Evolutionary conservation across 2,329 filamentous ascomycete genomes (phyloP), one percentile per base, ranked within the genome.

Genomic region (Elsinoe fawcettii): DNA sequence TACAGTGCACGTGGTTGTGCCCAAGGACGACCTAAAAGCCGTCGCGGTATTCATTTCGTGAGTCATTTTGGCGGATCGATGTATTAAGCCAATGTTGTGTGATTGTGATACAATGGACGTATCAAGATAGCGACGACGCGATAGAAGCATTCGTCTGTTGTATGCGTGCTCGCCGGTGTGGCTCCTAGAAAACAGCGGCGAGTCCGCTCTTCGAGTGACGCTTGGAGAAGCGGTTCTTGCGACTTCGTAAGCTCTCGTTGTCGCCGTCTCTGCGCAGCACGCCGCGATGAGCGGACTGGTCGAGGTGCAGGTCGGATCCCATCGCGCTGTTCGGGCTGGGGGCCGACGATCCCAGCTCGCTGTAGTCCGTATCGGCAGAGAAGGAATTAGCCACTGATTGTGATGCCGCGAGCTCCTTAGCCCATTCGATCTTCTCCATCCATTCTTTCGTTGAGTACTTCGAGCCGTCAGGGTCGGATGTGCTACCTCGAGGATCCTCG

Each of bases 161-260:
- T 9, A 39, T 36, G 7, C 49, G 49, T 22, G 49, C 22, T n/a
- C 32, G 49, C 30, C 32, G 18, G 25, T 53, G 49, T 39, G 49
- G 49, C n/a, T 43, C 30, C 54, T 56, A 95, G 69, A 96, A 96
- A 53, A 89, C 87, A 51, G 91, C 87, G 25, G 90, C 90, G 51
- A 96, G 80, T n/a, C 92, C 91, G 70, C 90, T 96, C 74, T 95
- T 95, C 14, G 88, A 95, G 73, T 96, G 90, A 64, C 92, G 80
- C 73, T 93, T 93, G 74, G 90, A 96, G 73, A 96, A 97, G 51
- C 82, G 73, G 14, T 57, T 56, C 67, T 83, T 84, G 63, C 78
- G 76, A 51, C 79, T 79, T 67, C 81, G 83, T 14, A 78, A 65
- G n/a, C 77, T 80, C 54, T 80, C 79, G 49, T 72, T 70, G 51